Percentiles rank a stretch among this genome's conserved stretches.
Evolutionary conservation across 73 alveolate genomes (phyloP).

Genomic region (Paramecium sexaurelia): DNA sequence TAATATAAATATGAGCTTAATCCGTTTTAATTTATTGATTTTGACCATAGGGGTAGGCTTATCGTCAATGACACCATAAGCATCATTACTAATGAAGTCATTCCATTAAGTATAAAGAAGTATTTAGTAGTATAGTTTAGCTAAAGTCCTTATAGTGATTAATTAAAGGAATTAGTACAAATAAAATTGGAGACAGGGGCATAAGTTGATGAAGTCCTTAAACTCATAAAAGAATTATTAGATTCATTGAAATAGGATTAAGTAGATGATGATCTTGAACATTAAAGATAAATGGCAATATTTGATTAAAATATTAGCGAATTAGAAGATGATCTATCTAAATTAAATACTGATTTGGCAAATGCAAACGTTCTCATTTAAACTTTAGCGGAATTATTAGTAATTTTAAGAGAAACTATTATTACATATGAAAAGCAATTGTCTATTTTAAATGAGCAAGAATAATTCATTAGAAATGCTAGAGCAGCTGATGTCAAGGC

Average conservation of each 20-base stretch:
- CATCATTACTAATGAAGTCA: background rate
- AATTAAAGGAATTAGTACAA: conserved; percentile 1
- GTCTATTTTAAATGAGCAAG: conserved; percentile 1
- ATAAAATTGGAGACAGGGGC: conserved; percentile 30
- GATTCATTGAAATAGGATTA: conserved; percentile 29
- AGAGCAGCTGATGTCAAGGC: conserved; percentile 45
- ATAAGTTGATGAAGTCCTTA: conserved; percentile 17
- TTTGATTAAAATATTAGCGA: background rate
- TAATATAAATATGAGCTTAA: conserved; percentile 19
- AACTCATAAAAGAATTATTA: conserved; percentile 28
- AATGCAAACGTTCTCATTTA: background rate
- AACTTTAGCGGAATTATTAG: background rate
- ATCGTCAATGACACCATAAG: conserved; percentile 23
- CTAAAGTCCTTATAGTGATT: conserved; percentile 1
- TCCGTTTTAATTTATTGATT: conserved; percentile 35
- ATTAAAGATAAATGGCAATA: conserved; percentile 5
- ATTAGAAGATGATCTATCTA: conserved; percentile 13
- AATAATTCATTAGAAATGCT: conserved; percentile 49
- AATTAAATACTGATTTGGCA: background rate
- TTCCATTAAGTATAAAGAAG: background rate
- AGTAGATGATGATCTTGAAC: conserved; percentile 45
- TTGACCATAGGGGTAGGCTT: background rate
- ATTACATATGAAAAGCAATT: conserved; percentile 31
- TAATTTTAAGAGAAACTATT: background rate
- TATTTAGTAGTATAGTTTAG: background rate